These are phyloP conservation scores for Solanum gracilifrons DNA, from an alignment of 257 asterid species.

Conservation along the genomic window DNA sequence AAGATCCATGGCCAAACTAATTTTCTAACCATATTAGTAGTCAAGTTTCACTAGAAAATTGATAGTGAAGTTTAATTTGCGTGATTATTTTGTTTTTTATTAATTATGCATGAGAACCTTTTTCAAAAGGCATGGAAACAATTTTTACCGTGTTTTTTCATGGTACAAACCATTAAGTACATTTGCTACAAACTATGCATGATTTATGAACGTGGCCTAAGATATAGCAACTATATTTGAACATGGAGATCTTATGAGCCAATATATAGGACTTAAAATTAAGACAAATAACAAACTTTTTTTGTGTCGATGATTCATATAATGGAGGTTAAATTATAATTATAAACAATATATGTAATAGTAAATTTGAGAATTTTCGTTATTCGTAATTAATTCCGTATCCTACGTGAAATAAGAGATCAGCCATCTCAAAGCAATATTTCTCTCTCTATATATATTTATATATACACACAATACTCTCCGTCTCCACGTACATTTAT, in stretches of 20 bases:
- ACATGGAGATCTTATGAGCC: neutral
- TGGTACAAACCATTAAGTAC: neutral
- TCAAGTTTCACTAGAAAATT: neutral
- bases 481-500: neutral
- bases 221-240: neutral
- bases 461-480: too few relatives aligned
- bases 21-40: neutral
- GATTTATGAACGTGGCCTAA: neutral
- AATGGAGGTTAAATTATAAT: neutral
- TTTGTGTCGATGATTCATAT: neutral
- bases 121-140: too few relatives aligned
- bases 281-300: neutral
- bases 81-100: too few relatives aligned
- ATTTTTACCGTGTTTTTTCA: too few relatives aligned
- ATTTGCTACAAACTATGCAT: neutral
- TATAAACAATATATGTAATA: too few relatives aligned
- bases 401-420: neutral
- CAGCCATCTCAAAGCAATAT: neutral
- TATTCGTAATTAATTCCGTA: neutral
- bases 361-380: neutral
- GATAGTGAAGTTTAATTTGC: too few relatives aligned
- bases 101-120: too few relatives aligned
- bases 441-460: too few relatives aligned
- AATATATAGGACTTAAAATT: neutral
- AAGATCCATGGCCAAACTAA: neutral